Evolutionary conservation across 768 basidiomycete genomes (phyloP).

Genomic region (Trametes villosa): DNA sequence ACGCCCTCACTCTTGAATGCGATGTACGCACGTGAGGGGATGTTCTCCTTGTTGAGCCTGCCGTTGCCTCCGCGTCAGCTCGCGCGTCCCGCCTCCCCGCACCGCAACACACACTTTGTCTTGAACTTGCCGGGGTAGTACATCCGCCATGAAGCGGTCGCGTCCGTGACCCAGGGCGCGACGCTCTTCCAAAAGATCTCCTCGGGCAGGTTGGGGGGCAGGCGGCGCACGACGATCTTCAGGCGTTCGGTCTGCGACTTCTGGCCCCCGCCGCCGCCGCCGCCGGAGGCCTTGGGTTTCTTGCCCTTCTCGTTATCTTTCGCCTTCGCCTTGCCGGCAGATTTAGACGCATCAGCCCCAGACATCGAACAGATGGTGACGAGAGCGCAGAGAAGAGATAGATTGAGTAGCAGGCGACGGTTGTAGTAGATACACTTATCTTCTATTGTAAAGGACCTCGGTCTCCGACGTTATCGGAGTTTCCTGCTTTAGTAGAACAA

Average conservation of each 20-base stretch:
- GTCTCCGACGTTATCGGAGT: too few relatives aligned
- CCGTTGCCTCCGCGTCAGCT: not conserved
- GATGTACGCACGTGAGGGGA: conserved; percentile 90
- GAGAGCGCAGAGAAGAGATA: not conserved
- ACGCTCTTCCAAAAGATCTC: conserved; percentile 94
- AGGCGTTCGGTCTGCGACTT: conserved; percentile 56
- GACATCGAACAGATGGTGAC: not conserved
- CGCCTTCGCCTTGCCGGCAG: not conserved
- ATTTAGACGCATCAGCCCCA: not conserved
- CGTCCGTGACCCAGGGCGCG: conserved; percentile 80
- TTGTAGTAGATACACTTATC: too few relatives aligned
- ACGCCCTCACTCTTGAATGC: conserved; percentile 80
- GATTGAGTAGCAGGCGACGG: too few relatives aligned
- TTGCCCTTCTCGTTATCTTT: conserved; percentile 27
- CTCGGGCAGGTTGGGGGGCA: conserved; percentile 93
- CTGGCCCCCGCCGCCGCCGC: conserved; percentile 13
- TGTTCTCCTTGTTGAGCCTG: conserved; percentile 82
- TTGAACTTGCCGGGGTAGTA: conserved; percentile 63
- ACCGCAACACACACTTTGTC: not conserved
- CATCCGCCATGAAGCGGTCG: conserved; percentile 67
- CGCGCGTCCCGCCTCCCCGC: not conserved
- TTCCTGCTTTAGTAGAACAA: too few relatives aligned
- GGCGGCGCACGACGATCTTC: conserved; percentile 85
- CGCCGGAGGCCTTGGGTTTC: conserved; percentile 20
- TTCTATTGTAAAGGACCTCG: too few relatives aligned